Evolutionary conservation across 176 grass and related monocot species (phyloP).

Genomic region (Pontederia paniculata): DNA sequence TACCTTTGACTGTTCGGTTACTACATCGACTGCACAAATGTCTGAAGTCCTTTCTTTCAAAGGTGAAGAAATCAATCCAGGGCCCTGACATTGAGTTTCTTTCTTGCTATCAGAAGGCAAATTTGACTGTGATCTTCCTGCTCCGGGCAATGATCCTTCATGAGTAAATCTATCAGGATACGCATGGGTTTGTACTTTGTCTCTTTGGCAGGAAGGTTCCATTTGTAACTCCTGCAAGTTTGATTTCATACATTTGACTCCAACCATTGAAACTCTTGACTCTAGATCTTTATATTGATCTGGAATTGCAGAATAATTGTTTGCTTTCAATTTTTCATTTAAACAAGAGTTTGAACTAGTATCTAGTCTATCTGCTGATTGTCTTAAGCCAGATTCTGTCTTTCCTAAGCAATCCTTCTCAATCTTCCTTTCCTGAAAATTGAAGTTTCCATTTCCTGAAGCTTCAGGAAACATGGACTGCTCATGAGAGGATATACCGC

Average conservation of each 20-base stretch:
- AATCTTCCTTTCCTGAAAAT: slow-evolving; percentile 22
- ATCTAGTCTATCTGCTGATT: slow-evolving; percentile 28
- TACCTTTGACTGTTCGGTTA: slow-evolving; percentile 46
- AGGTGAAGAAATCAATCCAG: slow-evolving; percentile 33
- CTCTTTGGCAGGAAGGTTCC: slow-evolving; percentile 14
- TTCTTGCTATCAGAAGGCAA: slow-evolving; percentile 34
- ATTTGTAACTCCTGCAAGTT: slow-evolving; percentile 21
- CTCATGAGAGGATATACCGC: slow-evolving; percentile 11
- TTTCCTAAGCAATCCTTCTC: slow-evolving; percentile 34
- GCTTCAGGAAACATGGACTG: neutral
- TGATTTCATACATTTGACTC: slow-evolving; percentile 22
- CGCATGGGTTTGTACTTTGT: neutral
- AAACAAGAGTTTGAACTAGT: slow-evolving; percentile 30
- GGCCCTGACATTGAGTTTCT: slow-evolving; percentile 28
- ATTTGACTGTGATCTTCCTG: slow-evolving; percentile 34
- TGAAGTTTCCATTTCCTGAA: slow-evolving; percentile 5
- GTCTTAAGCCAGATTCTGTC: slow-evolving; percentile 28
- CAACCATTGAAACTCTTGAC: slow-evolving; percentile 14
- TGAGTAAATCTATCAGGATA: slow-evolving; percentile 12
- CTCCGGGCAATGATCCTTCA: slow-evolving; percentile 23
- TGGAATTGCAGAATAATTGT: slow-evolving; percentile 22
- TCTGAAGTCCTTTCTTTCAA: slow-evolving; percentile 42
- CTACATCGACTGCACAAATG: slow-evolving; percentile 12
- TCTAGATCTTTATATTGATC: slow-evolving; percentile 22
- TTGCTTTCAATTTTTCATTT: slow-evolving; percentile 16